Evolutionary conservation across 495 filamentous ascomycete species (phyloP), one percentile per base, ranked within the genome.

Genomic region (Saxispiralis lemnorum): DNA sequence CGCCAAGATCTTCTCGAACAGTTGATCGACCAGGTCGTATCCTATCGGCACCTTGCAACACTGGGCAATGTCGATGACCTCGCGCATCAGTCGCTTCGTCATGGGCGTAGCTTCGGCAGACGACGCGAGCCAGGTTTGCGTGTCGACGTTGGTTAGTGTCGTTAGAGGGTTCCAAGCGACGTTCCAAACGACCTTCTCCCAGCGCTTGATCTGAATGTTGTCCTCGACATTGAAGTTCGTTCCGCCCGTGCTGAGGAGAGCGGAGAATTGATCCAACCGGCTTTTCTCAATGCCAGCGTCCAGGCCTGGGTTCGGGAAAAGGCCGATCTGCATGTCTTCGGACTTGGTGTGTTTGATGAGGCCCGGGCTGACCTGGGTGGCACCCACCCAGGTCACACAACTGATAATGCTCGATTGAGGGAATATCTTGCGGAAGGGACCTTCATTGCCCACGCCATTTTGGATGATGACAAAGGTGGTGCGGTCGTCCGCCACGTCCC

Each of bases 141-240:
- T 68, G 44, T 71, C 67, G n/a, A 69, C 52, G 49, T 60, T 43
- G 0, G 69, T 71, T n/a, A 71, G 45, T 0, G 69, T 59, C 0
- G 68, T 73, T 15, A 71, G 31, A 0, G 67, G 63, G 50, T 71
- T 73, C 68, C 68, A 71, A 0, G 68, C 68, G 9, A 51, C 67
- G 44, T 73, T 73, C 67, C 68, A 71, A 11, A 71, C 64, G 10
- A 70, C 64, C 43, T 73, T 73, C 32, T 67, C 62, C 69, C 69
- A 73, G 38, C 67, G 63, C 40, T 61, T 56, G 33, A 52, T 51
- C 31, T 71, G 69, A 35, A 73, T 65, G 35, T 67, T 60, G 0
- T 61, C 59, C 6, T 61, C 45, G 10, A 67, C 43, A 12, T 59
- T 46, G 56, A 65, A 64, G 7, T 47, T 45, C 1, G 68, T 71